Percentiles rank a stretch among this genome's conserved stretches.
phyloP scores from a whole-genome alignment of 139 green algal genomes.

The Coelastrella sp. region DNA sequence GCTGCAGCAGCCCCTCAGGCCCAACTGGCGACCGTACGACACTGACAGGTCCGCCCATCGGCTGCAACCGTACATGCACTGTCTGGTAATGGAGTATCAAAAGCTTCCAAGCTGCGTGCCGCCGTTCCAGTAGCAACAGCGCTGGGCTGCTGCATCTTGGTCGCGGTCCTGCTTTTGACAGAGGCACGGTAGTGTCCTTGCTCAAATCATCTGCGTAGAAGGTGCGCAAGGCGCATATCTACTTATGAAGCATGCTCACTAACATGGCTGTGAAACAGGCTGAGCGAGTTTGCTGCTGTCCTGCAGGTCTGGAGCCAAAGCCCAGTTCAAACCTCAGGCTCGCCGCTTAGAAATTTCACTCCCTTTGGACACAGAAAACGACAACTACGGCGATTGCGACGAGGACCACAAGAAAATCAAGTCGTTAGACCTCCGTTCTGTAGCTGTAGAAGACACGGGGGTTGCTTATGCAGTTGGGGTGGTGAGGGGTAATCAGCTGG shows the following conservation, averaged over 20 bases:
- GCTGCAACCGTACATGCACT: too few species aligned
- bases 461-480: slow-evolving; percentile 71
- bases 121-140: too few species aligned
- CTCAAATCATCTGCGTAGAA: too few species aligned
- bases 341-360: slow-evolving; percentile 73
- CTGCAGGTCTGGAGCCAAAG: slow-evolving; percentile 39
- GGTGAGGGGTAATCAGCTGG: slow-evolving; percentile 73
- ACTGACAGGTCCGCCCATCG: neutral
- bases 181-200: too few species aligned
- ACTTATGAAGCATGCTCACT: too few species aligned
- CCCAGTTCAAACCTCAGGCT: slow-evolving; percentile 79
- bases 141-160: too few species aligned
- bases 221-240: too few species aligned
- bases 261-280: too few species aligned
- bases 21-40: slow-evolving; percentile 82
- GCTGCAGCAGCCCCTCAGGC: slow-evolving; percentile 87
- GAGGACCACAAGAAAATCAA: slow-evolving; percentile 51
- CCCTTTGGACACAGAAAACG: slow-evolving; percentile 68
- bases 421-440: slow-evolving; percentile 7
- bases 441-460: slow-evolving; percentile 29
- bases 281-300: too few species aligned
- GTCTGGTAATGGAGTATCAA: too few species aligned
- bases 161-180: too few species aligned
- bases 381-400: slow-evolving; percentile 75
- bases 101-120: too few species aligned